These are phyloP conservation scores for Globisporangium emineosum DNA, from an alignment of 352 stramenopile species.

Conservation along the genomic window DNA sequence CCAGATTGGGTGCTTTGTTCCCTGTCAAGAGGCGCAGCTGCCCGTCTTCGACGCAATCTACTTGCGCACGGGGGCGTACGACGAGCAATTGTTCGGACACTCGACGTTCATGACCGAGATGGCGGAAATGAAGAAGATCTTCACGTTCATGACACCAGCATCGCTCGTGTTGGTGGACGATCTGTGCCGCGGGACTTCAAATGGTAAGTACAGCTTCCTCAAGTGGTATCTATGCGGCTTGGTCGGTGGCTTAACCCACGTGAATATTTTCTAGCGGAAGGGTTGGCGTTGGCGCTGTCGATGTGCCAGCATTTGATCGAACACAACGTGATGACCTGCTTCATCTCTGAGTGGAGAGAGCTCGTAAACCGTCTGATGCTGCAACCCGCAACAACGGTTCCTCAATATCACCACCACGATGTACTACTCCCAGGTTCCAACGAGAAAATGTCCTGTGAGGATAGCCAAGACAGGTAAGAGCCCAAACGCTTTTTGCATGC, in stretches of 20 bases:
- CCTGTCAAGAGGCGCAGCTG: slow-evolving; percentile 33
- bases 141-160: slow-evolving; percentile 23
- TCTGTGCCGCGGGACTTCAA: slow-evolving; percentile 43
- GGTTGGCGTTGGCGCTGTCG: slow-evolving; percentile 28
- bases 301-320: slow-evolving; percentile 34
- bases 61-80: slow-evolving; percentile 37
- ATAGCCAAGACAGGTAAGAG: slow-evolving; percentile 4
- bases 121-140: slow-evolving; percentile 39
- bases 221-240: too few relatives aligned
- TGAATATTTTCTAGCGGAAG: slow-evolving; percentile 23
- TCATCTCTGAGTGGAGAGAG: slow-evolving; percentile 32
- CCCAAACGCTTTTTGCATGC: not conserved
- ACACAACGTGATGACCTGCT: slow-evolving; percentile 23
- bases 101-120: slow-evolving; percentile 63
- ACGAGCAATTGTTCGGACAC: slow-evolving; percentile 41
- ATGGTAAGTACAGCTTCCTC: slow-evolving; percentile 20
- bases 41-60: slow-evolving; percentile 43
- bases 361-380: slow-evolving; percentile 15
- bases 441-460: not conserved
- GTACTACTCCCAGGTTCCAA: not conserved
- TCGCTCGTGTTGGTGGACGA: slow-evolving; percentile 56
- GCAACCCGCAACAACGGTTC: not conserved
- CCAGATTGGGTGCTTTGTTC: slow-evolving; percentile 64
- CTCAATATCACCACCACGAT: not conserved
- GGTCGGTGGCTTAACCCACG: not conserved